Evolutionary conservation across 495 filamentous ascomycete genomes (phyloP), one percentile per base, ranked within the genome.

Genomic region (Aspergillus homomorphus): DNA sequence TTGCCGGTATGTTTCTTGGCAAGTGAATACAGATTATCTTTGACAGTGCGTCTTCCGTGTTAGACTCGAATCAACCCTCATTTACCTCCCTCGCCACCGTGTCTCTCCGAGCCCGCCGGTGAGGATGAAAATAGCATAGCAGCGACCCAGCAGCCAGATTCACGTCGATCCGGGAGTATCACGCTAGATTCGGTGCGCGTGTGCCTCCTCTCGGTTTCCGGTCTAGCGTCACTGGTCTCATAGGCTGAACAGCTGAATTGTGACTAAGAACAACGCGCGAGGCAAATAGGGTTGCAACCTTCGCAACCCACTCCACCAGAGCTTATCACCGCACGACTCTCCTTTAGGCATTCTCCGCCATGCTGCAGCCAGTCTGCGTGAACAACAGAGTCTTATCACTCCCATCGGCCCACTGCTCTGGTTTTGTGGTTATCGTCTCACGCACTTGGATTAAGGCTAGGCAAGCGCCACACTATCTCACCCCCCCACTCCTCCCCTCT

Each of bases 201-300:
- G 46, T 38, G 45, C 20, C 3, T 24, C 16, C 48, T 51, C 30
- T 30, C 30, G 23, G 10, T 23, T 51, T n/a, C 1, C 0, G 48
- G 48, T 19, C 23, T 51, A 51, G 48, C 24, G 48, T 18, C 23
- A 38, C 33, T 22, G 46, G n/a, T 15, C 16, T 50, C 23, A 51
- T 51, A 51, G 48, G 48, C 12, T 18, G 9, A 4, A 1, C 22
- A 28, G 26, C 9, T 4, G 26, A 28, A 28, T 4, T 38, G 23
- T 51, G 48, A 51, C 48, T 51, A 51, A 51, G 48, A 51, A 28
- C 16, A 51, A 51, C 48, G 3, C 9, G 33, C 48, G 23, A 51
- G 23, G 15, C 48, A 51, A 51, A 51, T 51, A 51, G 48, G 48
- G 48, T 51, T 51, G 16, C 23, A 51, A 51, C 48, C 48, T 51